These are phyloP conservation scores for Dipteronia sinensis DNA, from an alignment of 345 rosid genomes.

Conservation along the genomic window DNA sequence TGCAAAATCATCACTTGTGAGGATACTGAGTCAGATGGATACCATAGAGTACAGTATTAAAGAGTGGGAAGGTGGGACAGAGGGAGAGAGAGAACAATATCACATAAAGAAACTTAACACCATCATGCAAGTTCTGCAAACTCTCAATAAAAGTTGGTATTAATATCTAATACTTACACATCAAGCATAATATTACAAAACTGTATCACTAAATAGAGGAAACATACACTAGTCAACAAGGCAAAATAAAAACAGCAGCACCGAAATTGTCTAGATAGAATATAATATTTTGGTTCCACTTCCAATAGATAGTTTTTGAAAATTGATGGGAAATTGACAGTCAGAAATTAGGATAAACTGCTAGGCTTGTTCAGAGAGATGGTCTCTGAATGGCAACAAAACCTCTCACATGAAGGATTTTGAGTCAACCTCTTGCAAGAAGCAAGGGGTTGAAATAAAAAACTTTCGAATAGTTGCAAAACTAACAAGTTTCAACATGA, in stretches of 20 bases:
- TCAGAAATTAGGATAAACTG: not conserved
- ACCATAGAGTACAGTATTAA: conserved; percentile 19
- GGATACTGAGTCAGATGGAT: conserved; percentile 73
- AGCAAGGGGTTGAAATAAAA: conserved; percentile 7
- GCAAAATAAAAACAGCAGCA: not conserved
- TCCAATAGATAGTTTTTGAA: conserved; percentile 3
- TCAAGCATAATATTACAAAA: not conserved
- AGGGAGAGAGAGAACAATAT: not conserved
- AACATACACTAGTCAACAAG: not conserved
- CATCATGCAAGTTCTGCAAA: not conserved
- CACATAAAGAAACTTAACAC: not conserved
- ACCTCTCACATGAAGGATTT: not conserved
- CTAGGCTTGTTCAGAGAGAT: not conserved
- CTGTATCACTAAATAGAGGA: not conserved
- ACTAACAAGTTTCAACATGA: conserved; percentile 6
- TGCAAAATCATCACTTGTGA: conserved; percentile 95
- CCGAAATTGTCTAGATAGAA: conserved; percentile 6
- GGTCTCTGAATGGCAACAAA: conserved; percentile 4
- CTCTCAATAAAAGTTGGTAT: conserved; percentile 6
- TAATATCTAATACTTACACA: not conserved
- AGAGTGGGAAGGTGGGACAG: not conserved
- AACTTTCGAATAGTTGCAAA: not conserved
- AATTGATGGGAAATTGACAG: not conserved
- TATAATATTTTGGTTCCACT: not conserved
- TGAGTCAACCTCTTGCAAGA: not conserved